phyloP scores from a whole-genome alignment of 169 alveolate genomes.

The Toxoplasma gondii region DNA sequence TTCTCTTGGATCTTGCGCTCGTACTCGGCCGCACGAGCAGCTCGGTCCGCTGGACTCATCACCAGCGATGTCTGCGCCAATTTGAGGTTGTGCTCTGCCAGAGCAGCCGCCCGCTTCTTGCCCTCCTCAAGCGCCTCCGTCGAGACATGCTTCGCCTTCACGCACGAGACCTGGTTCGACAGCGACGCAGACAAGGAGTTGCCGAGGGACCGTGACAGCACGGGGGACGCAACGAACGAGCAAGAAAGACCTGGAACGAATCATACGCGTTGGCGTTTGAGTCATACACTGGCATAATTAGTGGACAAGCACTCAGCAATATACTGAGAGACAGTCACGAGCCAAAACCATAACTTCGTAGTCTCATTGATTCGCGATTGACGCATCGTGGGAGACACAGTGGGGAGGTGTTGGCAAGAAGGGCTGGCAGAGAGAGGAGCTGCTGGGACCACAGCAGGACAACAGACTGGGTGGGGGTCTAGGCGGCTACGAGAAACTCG shows the following conservation, averaged over 20 bases:
- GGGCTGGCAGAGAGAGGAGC: too few relatives aligned
- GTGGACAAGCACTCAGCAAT: background rate
- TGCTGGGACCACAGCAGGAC: too few relatives aligned
- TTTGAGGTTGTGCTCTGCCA: background rate
- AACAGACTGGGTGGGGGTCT: too few relatives aligned
- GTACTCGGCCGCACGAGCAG: conserved; percentile 15
- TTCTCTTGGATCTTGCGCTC: background rate
- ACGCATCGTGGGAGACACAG: too few relatives aligned
- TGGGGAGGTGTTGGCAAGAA: too few relatives aligned
- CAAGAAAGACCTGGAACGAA: too few relatives aligned
- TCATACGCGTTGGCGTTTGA: too few relatives aligned
- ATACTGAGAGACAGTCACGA: background rate
- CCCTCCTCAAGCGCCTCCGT: background rate
- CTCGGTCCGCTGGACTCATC: background rate
- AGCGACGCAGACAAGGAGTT: background rate
- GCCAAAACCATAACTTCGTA: background rate
- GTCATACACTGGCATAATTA: too few relatives aligned
- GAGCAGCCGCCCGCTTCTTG: background rate
- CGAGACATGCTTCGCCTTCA: conserved; percentile 12
- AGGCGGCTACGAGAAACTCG: too few relatives aligned
- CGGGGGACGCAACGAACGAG: too few relatives aligned
- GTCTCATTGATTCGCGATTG: background rate
- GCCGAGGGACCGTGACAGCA: too few relatives aligned
- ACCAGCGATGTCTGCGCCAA: background rate
- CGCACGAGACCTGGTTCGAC: background rate